phyloP scores from a whole-genome alignment of 1,284 basidiomycete genomes.

The Apiotrichum porosum region DNA sequence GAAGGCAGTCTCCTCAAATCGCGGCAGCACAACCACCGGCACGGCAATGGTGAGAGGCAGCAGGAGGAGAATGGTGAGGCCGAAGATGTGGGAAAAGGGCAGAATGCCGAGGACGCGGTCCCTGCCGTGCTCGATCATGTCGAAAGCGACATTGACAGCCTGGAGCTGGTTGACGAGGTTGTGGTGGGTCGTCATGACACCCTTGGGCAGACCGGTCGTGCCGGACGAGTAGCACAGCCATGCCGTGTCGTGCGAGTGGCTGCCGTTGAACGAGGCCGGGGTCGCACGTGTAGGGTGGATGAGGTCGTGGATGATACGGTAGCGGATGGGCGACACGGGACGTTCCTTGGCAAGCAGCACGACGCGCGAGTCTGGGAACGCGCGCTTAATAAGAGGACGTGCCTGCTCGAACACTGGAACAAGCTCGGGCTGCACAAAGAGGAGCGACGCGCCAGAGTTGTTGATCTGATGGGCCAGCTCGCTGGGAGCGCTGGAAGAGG shows the following conservation, averaged over 20 bases:
- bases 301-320: conserved; percentile 8
- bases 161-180: conserved; percentile 54
- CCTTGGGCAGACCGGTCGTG: conserved; percentile 51
- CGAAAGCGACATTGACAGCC: conserved; percentile 2
- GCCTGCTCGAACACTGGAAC: conserved; percentile 41
- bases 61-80: conserved; percentile 51
- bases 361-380: conserved; percentile 13
- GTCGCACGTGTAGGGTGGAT: neutral
- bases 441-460: conserved; percentile 56
- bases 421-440: conserved; percentile 57
- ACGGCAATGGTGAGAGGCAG: conserved; percentile 59
- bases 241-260: conserved; percentile 2
- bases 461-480: conserved; percentile 39
- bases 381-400: neutral
- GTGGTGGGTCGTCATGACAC: conserved; percentile 58
- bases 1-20: conserved; percentile 57
- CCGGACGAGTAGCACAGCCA: conserved; percentile 64
- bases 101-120: conserved; percentile 17
- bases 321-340: conserved; percentile 2
- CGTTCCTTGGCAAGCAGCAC: conserved; percentile 24
- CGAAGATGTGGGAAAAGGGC: conserved; percentile 21
- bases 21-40: conserved; percentile 63
- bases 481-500: conserved; percentile 27
- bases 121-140: neutral
- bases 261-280: conserved; percentile 10